A percentile compares a stretch with the other conserved stretches of the same genome.
Evolutionary conservation across 2,329 filamentous ascomycete genomes (phyloP).

Genomic region (Phyllosticta capitalensis): DNA sequence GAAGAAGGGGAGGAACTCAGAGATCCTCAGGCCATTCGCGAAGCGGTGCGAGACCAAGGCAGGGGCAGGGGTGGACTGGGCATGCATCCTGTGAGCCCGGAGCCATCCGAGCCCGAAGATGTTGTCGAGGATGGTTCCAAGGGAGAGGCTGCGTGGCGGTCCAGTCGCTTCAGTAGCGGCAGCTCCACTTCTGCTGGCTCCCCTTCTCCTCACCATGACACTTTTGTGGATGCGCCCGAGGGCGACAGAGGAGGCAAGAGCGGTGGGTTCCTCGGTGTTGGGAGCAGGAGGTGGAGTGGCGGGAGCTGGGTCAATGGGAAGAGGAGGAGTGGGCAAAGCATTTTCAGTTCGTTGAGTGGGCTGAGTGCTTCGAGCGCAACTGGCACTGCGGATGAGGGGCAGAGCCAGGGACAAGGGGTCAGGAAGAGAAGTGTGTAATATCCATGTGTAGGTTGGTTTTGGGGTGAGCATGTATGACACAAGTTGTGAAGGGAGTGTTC

Average conservation of each 20-base stretch:
- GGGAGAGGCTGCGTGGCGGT: neutral
- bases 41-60: neutral
- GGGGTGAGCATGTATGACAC: too few relatives aligned
- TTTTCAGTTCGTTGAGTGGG: neutral
- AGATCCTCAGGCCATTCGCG: neutral
- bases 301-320: neutral
- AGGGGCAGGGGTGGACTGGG: neutral
- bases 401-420: neutral
- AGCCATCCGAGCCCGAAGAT: neutral
- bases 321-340: neutral
- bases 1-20: neutral
- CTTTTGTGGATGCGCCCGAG: neutral
- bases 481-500: too few relatives aligned
- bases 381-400: neutral
- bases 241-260: neutral
- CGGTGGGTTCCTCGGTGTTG: neutral
- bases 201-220: neutral
- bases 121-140: neutral
- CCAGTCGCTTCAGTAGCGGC: neutral
- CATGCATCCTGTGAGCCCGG: neutral
- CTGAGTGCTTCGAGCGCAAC: neutral
- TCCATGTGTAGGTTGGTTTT: neutral
- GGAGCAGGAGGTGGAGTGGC: neutral
- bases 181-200: neutral
- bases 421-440: neutral